Base-by-base conservation (phyloP, 2,329 filamentous ascomycete species). In the Alternaria hordeiaustralica region DNA sequence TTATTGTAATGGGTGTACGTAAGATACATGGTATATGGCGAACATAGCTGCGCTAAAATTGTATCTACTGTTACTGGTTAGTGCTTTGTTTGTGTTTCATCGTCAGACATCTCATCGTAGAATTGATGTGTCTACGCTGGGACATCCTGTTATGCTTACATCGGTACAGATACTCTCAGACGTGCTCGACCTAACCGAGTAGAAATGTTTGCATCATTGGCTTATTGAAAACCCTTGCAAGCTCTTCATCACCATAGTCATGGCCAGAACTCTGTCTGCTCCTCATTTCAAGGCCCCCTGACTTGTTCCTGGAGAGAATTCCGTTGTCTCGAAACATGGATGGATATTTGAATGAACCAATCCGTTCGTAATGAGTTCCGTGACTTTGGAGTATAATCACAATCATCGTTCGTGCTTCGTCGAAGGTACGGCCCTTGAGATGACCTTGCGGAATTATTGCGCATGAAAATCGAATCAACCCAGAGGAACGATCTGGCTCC, bases 381-480 rank as follows among this genome's bases (percentile, higher is more conserved):
- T 36, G 33, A 9, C n/a, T 7, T n/a, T 3, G 33, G 6, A 36
- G 33, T 15, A 36, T 15, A 0, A 36, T 15, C 1, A 36, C 33
- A n/a, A 2, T 4, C 5, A n/a, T 36, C 4, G 0, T 0, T 36
- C 1, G 15, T 4, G 33, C 6, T 15, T 15, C 30, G 13, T 33
- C 13, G 15, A n/a, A n/a, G n/a, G n/a, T n/a, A n/a, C n/a, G n/a
- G n/a, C n/a, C n/a, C n/a, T n/a, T n/a, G n/a, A n/a, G n/a, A n/a
- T n/a, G n/a, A n/a, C 3, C 33, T 6, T 4, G 0, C 6, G 33
- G 33, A 3, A 36, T 36, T 1, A 36, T 5, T 8, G 33, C 33
- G 9, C 33, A 41, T 4, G 8, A 15, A 2, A n/a, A 2, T n/a
- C 33, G 15, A 2, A 1, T 8, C 8, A 3, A n/a, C 5, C 9